These are phyloP conservation scores for Daldinia caldariorum DNA, from an alignment of 495 filamentous ascomycete species.

Conservation along the genomic window DNA sequence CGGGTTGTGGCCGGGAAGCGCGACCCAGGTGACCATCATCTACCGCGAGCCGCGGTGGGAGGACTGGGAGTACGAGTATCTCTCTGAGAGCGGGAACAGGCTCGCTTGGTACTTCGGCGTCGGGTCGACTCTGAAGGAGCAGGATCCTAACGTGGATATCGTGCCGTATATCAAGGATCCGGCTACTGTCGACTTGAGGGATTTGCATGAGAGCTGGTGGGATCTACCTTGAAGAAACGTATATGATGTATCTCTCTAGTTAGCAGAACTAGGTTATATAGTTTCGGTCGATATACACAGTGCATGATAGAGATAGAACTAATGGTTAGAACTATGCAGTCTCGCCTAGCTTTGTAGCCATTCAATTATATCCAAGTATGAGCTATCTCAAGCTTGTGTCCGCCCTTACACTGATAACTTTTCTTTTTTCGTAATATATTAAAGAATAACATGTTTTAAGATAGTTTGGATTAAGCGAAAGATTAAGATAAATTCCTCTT, in stretches of 20 bases:
- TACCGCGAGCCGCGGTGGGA: conserved; percentile 73
- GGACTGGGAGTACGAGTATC: conserved; percentile 74
- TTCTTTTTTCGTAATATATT: too few relatives aligned
- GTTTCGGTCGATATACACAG: neutral
- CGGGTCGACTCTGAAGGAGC: conserved; percentile 55
- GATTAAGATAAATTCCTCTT: too few relatives aligned
- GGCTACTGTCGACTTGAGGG: conserved; percentile 50
- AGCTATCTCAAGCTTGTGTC: too few relatives aligned
- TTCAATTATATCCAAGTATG: too few relatives aligned
- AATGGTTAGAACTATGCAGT: neutral
- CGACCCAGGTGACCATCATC: conserved; percentile 65
- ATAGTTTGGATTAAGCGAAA: too few relatives aligned
- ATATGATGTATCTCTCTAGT: too few relatives aligned
- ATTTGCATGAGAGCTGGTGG: conserved; percentile 59
- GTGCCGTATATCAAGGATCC: conserved; percentile 53
- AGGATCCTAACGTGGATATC: conserved; percentile 51
- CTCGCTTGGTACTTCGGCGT: conserved; percentile 58
- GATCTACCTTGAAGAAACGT: conserved; percentile 21
- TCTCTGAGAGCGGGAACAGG: conserved; percentile 53
- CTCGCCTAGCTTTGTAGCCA: neutral
- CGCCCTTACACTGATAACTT: too few relatives aligned
- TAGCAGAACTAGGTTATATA: too few relatives aligned
- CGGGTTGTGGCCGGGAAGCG: conserved; percentile 74
- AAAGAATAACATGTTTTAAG: too few relatives aligned
- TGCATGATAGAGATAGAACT: neutral